Evolutionary conservation across 371 early-diverging fungal genomes (phyloP).

Genomic region (Rhizopus arrhizus): DNA sequence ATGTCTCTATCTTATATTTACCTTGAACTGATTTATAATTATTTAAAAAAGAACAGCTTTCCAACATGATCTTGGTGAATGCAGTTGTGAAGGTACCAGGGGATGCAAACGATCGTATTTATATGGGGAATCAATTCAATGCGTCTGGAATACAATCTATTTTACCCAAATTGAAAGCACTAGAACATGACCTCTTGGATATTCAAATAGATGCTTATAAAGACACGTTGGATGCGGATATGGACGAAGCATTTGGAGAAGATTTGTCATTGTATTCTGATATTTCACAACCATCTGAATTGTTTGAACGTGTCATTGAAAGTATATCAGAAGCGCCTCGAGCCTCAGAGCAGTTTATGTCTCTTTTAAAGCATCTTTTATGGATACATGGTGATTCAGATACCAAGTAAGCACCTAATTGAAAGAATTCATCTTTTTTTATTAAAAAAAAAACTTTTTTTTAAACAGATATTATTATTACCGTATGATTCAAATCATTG

Average conservation of each 20-base stretch:
- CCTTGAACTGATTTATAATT: background rate
- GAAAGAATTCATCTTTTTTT: background rate
- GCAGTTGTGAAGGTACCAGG: conserved; percentile 71
- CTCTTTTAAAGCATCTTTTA: conserved; percentile 69
- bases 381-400: conserved; percentile 70
- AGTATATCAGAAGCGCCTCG: conserved; percentile 63
- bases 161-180: conserved; percentile 62
- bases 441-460: background rate
- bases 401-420: conserved; percentile 36
- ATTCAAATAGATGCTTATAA: conserved; percentile 73
- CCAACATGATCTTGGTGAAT: conserved; percentile 82
- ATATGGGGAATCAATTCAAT: conserved; percentile 74
- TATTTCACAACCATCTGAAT: conserved; percentile 64
- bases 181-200: conserved; percentile 68
- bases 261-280: conserved; percentile 20
- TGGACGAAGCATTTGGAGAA: conserved; percentile 34
- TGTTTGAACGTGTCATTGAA: conserved; percentile 69
- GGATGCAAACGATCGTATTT: conserved; percentile 71
- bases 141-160: conserved; percentile 62
- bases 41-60: conserved; percentile 40
- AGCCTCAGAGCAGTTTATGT: conserved; percentile 68
- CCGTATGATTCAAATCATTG: conserved; percentile 76
- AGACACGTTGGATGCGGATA: conserved; percentile 72
- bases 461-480: conserved; percentile 59
- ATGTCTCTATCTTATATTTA: background rate